Base-by-base conservation (phyloP, 2,329 filamentous ascomycete species). In the Hymenoscyphus occultus region DNA sequence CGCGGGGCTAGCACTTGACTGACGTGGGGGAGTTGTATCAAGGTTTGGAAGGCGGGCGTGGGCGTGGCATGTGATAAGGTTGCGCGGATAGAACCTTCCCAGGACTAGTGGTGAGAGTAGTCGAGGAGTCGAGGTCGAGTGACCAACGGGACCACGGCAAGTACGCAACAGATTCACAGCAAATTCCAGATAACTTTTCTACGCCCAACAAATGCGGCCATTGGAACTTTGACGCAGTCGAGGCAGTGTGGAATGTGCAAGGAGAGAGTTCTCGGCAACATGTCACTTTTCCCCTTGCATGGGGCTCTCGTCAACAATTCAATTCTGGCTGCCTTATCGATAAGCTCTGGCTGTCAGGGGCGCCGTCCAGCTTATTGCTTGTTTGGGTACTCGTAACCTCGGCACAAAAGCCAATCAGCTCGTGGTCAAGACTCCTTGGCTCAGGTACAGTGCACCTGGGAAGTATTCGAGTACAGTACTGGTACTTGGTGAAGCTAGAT, bases 1-100 rank as follows among this genome's bases (percentile, higher is more conserved):
- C 56, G 63, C 54, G 51, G n/a, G n/a, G 56, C 59, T 62, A 56
- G 39, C 57, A 61, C 42, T 42, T 65, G 62, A 56, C 64, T 56
- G 39, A 42, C 62, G 62, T 56, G 60, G 35, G 60, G 35, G 45
- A 28, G n/a, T 51, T 3, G 45, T 51, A 16, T 51, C 45, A 22
- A 51, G 45, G n/a, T 22, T 22, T 51, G 19, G 45, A 28, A 3
- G 28, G 2, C 28, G 35, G 35, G 9, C 1, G 22, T 22, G 22
- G 22, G 22, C 5, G n/a, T 51, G 45, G 45, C 45, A 51, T 51
- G 45, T 51, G 45, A 51, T 51, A 51, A 51, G 45, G 45, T 51
- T 51, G 22, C 19, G 45, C 45, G 45, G 45, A 51, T 51, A 51
- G 9, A 51, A 12, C 19, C 45, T 51, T 51, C 45, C 19, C 45